Base-by-base conservation (phyloP, 768 basidiomycete species). In the Boletus pseudopeckii region DNA sequence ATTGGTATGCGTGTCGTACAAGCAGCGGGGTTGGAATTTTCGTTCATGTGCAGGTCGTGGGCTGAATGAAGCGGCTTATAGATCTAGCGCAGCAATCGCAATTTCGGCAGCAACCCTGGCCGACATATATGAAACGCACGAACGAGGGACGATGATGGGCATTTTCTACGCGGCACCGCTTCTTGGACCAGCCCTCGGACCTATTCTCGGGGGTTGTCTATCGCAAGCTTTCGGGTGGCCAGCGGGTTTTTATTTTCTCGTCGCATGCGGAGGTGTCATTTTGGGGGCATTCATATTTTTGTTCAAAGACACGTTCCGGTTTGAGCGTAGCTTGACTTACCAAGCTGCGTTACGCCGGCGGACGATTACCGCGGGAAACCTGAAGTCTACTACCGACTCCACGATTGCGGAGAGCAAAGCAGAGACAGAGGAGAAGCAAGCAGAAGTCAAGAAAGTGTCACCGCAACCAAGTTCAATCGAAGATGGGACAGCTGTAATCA, bases 251-350 rank as follows among this genome's bases (percentile, higher is more conserved):
- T 95, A 89, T 80, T 91, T 94, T 67, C 78, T 93, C 22, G 74
- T 80, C 1, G 83, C 84, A 32, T 76, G 86, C 50, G 80, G 80
- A 9, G 83, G 82, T 1, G 28, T 77, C 33, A 79, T 78, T 47
- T 73, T 82, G 47, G 41, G 82, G 37, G 70, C 76, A 18, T 90
- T 91, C 67, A 50, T 86, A 33, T 67, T 85, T 22, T 73, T 86
- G 64, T 90, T 93, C 74, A 81, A 80, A 53, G 92, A 95, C 62
- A 91, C 91, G 1, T 95, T 90, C 72, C 80, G 92, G 17, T 74
- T 79, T 50, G 90, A 93, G 63, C 85, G 94, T 41, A 94, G 91
- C 50, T 71, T 88, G 22, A 81, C 83, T 3, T 96, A 94, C 67
- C 88, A 90, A 64, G 75, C 76, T 36, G 83, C 84, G 0, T 71